Percentiles rank a stretch among this genome's conserved stretches.
Conservation (phyloP, 148 eudicot species). For the Chenopodium formosanum region DNA sequence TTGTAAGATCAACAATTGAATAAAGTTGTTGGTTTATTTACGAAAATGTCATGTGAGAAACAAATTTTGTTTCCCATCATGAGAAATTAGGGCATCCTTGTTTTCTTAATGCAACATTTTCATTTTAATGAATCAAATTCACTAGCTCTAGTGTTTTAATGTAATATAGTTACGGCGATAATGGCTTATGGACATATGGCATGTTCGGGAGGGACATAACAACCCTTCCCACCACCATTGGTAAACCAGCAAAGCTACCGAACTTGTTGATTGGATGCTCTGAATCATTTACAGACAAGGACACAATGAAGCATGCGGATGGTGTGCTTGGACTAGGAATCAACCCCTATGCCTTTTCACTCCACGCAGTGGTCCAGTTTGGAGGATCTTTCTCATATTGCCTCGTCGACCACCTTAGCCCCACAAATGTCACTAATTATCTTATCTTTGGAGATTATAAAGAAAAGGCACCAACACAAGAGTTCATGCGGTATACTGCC, state of each 20-base stretch:
- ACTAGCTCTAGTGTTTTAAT: background rate
- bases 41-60: too few relatives aligned
- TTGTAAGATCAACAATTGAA: too few relatives aligned
- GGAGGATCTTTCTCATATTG: slow-evolving; percentile 59
- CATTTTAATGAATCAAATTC: too few relatives aligned
- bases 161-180: slow-evolving; percentile 34
- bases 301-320: slow-evolving; percentile 26
- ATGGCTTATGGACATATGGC: slow-evolving; percentile 30
- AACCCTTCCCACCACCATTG: slow-evolving; percentile 34
- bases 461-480: slow-evolving; percentile 17
- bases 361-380: slow-evolving; percentile 26
- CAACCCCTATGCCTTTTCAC: slow-evolving; percentile 35
- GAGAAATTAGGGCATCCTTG: too few relatives aligned
- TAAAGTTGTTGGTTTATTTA: too few relatives aligned
- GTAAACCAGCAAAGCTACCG: slow-evolving; percentile 13
- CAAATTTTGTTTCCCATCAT: too few relatives aligned
- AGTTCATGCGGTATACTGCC: slow-evolving; percentile 35
- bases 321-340: slow-evolving; percentile 52
- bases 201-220: slow-evolving; percentile 39
- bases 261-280: slow-evolving; percentile 46
- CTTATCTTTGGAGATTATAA: slow-evolving; percentile 34
- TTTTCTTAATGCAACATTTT: too few relatives aligned
- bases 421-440: slow-evolving; percentile 31
- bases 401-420: slow-evolving; percentile 51
- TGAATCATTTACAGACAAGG: slow-evolving; percentile 23